Evolutionary conservation across 2,329 filamentous ascomycete genomes (phyloP).

Genomic region (Sordariomycetes sp.): DNA sequence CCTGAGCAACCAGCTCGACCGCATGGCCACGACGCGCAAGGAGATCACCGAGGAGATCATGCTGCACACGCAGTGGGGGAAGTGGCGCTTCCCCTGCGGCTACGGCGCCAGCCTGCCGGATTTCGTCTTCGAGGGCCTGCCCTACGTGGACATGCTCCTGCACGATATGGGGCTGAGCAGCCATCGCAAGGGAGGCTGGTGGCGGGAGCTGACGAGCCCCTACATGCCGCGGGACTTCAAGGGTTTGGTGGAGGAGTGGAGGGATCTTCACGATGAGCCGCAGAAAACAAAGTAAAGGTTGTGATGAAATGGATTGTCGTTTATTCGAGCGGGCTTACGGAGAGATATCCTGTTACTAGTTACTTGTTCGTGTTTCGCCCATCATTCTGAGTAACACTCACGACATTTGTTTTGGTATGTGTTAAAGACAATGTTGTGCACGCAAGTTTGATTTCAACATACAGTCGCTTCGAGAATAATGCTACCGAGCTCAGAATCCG

Average conservation of each 20-base stretch:
- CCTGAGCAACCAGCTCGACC: constrained; percentile 35
- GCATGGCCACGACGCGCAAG: constrained; percentile 24
- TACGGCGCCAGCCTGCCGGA: constrained; percentile 55
- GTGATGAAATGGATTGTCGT: neutral
- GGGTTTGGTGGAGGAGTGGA: neutral
- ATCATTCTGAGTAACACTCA: no score
- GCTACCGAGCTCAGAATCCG: no score
- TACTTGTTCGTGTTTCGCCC: no score
- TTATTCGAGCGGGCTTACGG: no score
- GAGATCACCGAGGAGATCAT: constrained; percentile 44
- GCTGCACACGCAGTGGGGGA: constrained; percentile 58
- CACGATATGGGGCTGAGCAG: constrained; percentile 51
- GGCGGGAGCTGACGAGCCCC: neutral
- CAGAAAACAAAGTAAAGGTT: neutral
- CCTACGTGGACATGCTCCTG: constrained; percentile 47
- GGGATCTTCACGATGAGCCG: neutral
- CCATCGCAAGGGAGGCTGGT: neutral
- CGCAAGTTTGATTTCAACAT: no score
- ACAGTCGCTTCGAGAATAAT: no score
- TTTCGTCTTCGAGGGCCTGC: constrained; percentile 48
- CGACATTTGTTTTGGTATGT: no score
- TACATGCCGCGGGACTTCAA: neutral
- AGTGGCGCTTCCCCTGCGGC: constrained; percentile 59
- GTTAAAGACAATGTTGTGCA: no score
- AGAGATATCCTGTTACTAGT: no score